Evolutionary conservation across 768 basidiomycete genomes (phyloP).

Genomic region (Tricholoma flavovirens): DNA sequence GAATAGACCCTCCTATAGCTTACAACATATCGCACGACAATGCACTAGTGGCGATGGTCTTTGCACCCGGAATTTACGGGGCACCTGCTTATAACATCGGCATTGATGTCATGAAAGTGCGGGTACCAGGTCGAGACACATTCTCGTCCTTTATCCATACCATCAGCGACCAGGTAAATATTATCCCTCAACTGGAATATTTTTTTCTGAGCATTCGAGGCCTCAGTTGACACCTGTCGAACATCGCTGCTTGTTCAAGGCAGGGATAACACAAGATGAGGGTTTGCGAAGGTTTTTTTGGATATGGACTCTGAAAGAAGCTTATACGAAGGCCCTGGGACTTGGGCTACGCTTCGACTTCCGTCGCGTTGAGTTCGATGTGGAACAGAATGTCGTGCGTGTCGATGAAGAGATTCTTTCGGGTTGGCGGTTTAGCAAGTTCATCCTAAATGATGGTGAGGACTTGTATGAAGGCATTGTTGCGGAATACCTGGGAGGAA

Average conservation of each 20-base stretch:
- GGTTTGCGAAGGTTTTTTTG: constrained; percentile 65
- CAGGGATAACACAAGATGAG: constrained; percentile 40
- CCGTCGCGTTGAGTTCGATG: constrained; percentile 66
- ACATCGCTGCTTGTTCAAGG: constrained; percentile 27
- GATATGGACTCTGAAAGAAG: constrained; percentile 90
- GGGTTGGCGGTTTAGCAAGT: constrained; percentile 69
- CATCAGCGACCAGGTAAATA: constrained; percentile 57
- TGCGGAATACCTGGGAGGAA: constrained; percentile 52
- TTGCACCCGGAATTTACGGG: constrained; percentile 36
- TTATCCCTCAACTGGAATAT: background rate
- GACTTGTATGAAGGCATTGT: constrained; percentile 63
- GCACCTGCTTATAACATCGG: constrained; percentile 60
- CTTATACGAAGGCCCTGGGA: constrained; percentile 86
- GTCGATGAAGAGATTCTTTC: constrained; percentile 52
- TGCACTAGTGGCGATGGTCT: constrained; percentile 63
- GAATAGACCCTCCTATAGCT: constrained; percentile 50
- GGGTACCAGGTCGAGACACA: constrained; percentile 52
- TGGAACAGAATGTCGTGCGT: constrained; percentile 41
- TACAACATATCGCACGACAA: constrained; percentile 86
- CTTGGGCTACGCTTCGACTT: constrained; percentile 81
- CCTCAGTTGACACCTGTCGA: constrained; percentile 41
- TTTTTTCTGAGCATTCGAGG: constrained; percentile 4
- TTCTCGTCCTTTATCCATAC: constrained; percentile 57
- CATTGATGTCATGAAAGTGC: constrained; percentile 78
- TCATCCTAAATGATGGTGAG: constrained; percentile 41